Evolutionary conservation across 257 asterid genomes (phyloP).

Genomic region (Avicennia marina): DNA sequence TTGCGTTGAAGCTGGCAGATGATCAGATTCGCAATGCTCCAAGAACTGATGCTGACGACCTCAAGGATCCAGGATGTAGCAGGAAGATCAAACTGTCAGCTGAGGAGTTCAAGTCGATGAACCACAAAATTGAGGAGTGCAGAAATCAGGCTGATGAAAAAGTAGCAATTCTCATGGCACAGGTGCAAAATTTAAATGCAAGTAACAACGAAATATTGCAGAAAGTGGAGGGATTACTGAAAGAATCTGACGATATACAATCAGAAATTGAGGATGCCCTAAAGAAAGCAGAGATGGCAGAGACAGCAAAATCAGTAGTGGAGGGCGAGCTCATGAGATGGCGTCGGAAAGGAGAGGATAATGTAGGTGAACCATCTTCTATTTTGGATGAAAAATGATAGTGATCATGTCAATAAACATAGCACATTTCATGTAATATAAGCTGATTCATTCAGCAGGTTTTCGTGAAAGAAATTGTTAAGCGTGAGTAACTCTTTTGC

Average conservation of each 20-base stretch:
- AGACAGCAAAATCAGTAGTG: slow-evolving; percentile 41
- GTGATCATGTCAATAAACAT: slow-evolving; percentile 9
- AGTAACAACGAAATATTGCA: slow-evolving; percentile 27
- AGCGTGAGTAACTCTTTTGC: slow-evolving; percentile 4
- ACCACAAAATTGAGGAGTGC: slow-evolving; percentile 37
- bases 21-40: slow-evolving; percentile 43
- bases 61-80: slow-evolving; percentile 5
- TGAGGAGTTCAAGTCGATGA: slow-evolving; percentile 40
- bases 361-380: slow-evolving; percentile 30
- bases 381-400: slow-evolving; percentile 12
- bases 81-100: slow-evolving; percentile 38
- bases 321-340: slow-evolving; percentile 49
- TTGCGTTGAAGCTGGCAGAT: slow-evolving; percentile 49
- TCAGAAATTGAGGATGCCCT: slow-evolving; percentile 44
- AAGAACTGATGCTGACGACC: slow-evolving; percentile 13
- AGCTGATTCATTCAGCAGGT: too few species aligned
- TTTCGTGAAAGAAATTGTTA: too few species aligned
- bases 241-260: slow-evolving; percentile 34
- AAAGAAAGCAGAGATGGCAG: slow-evolving; percentile 59
- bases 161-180: slow-evolving; percentile 39
- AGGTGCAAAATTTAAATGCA: slow-evolving; percentile 32
- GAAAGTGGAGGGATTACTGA: slow-evolving; percentile 38
- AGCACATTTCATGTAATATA: too few species aligned
- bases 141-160: slow-evolving; percentile 34
- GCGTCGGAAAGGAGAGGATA: slow-evolving; percentile 24